Evolutionary conservation across 805 yeast genomes (phyloP), one percentile per base, ranked within the genome.

Genomic region (Zygotorulaspora chibaensis): DNA sequence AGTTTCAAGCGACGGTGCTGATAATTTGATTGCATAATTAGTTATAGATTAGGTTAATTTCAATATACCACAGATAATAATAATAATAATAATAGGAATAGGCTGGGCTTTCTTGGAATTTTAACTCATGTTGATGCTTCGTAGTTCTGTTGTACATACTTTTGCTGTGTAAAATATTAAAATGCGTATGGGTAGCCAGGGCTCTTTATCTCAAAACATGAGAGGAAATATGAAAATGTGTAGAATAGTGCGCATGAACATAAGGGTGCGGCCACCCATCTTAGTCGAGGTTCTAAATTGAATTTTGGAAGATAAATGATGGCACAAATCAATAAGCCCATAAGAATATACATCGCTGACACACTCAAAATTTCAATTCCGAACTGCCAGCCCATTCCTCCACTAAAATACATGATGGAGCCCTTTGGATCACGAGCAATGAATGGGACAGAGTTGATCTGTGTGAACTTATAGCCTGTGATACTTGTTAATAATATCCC

Each of bases 311-410:
- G 45, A 57, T 51, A 56, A 3, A 76, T 67, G 36, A 84, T 60
- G 0, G 58, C 42, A 9, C 76, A 55, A n/a, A 77, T 42, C 3
- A 72, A 48, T 0, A 63, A 42, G 0, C 75, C 77, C 52, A 84
- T 67, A 0, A 65, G 53, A 5, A 74, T 51, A 55, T 85, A 86
- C 51, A 76, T 68, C 1, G 56, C 60, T 2, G 77, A 73, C 7
- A 83, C 74, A 2, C 82, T 61, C 3, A 80, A 57, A 3, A 81
- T 72, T 58, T 86, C 95, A 3, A 77, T 65, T 0, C 93, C 91
- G 63, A 84, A 80, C 64, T 84, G 91, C 70, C 80, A 80, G 45
- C 74, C 76, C 3, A 67, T 63, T 3, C 87, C 88, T 11, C 87
- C 87, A 47, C 84, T 75, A 45, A 83, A 73, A 54, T 69, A 73